Conservation (phyloP, 192 early-diverging fungal genomes). For the Coemansia sp. region DNA sequence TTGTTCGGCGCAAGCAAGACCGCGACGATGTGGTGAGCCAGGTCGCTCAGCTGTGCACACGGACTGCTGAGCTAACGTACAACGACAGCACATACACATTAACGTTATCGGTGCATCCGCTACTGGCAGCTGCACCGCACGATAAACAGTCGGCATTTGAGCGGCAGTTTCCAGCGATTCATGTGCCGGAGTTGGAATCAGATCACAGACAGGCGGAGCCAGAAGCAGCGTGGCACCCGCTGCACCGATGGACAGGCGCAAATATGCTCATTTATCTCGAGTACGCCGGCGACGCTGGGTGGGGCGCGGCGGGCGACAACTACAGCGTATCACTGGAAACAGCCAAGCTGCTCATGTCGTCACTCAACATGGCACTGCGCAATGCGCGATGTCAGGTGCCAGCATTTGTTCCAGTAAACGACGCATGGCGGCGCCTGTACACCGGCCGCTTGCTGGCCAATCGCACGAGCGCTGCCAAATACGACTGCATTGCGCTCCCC, state of each 20-base stretch:
- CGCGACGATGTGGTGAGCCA: constrained; percentile 25
- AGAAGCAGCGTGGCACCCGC: constrained; percentile 51
- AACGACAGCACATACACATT: constrained; percentile 34
- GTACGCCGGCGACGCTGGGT: constrained; percentile 30
- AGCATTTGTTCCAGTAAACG: constrained; percentile 59
- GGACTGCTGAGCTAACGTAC: constrained; percentile 20
- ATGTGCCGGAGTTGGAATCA: constrained; percentile 43
- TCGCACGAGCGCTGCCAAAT: constrained; percentile 11
- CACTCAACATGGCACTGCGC: constrained; percentile 67
- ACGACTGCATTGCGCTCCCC: constrained; percentile 33
- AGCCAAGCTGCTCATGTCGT: constrained; percentile 63
- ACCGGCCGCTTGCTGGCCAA: constrained; percentile 27
- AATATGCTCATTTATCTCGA: constrained; percentile 58
- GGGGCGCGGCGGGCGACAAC: constrained; percentile 21
- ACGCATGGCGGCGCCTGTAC: constrained; percentile 48
- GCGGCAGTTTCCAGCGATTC: constrained; percentile 44
- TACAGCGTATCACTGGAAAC: constrained; percentile 60
- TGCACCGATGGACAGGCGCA: constrained; percentile 71
- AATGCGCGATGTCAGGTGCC: constrained; percentile 68
- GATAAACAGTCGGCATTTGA: constrained; percentile 38
- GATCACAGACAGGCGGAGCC: constrained; percentile 45
- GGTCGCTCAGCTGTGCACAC: constrained; percentile 41
- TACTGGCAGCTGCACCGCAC: constrained; percentile 15
- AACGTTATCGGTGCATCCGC: constrained; percentile 37
- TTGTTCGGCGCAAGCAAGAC: constrained; percentile 33